Base-by-base conservation (phyloP, 2,329 filamentous ascomycete genomes). In the Venturia carpophila region DNA sequence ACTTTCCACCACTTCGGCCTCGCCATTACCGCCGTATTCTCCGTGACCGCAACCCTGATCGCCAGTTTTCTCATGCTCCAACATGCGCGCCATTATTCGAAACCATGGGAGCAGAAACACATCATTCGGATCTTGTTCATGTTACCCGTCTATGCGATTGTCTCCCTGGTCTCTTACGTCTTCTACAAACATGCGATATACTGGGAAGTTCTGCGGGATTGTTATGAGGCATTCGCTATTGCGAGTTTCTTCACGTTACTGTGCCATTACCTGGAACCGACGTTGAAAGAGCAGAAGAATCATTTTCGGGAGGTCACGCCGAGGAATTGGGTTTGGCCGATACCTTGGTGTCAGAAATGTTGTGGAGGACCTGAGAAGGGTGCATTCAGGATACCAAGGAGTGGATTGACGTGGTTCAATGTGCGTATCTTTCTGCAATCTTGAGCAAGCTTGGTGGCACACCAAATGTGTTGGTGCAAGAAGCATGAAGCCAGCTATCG, bases 381-480 rank as follows among this genome's bases (percentile, higher is more conserved):
- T 0, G 80, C 82, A 34, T 87, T 90, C 81, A 83, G 90, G 69
- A 88, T 83, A n/a, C 91, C 91, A 0, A 80, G 83, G 69, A 94
- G 88, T 75, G 91, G 91, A 0, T 77, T 95, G 73, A 95, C 91
- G 0, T 94, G 90, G 90, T 95, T 95, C 78, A 96, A 96, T 74
- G 84, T 85, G 72, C 60, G 76, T 71, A 37, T 58, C 15, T n/a
- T 45, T n/a, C 42, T 15, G 42, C 42, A 19, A 11, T 9, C 39
- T 9, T 42, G 15, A 45, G 42, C 17, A 45, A n/a, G 13, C 15
- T n/a, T n/a, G 13, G 42, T 17, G 2, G 42, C 42, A 3, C 42
- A 45, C 7, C 42, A 15, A 1, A 45, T 17, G 7, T n/a, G 42
- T 45, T 3, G 17, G 5, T 45, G 13, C 42, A 45, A n/a, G 7